Conservation (phyloP, 192 early-diverging fungal genomes). For the Dispira parvispora region DNA sequence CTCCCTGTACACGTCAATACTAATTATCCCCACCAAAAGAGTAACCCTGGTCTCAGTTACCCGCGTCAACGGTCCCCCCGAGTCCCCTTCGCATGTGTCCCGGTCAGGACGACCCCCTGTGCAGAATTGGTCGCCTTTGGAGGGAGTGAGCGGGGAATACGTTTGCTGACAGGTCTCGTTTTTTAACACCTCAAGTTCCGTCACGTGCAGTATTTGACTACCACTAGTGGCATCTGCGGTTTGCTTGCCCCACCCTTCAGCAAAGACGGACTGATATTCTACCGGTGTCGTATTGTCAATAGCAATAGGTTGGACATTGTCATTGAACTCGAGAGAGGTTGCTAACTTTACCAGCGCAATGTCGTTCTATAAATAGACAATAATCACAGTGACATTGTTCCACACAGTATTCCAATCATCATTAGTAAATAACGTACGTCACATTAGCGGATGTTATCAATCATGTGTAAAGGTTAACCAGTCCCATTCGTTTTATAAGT, state of each 20-base stretch:
- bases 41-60: slow-evolving; percentile 10
- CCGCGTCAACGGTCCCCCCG: slow-evolving; percentile 22
- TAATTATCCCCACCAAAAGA: slow-evolving; percentile 21
- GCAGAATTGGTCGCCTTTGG: slow-evolving; percentile 18
- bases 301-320: slow-evolving; percentile 13
- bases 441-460: not conserved
- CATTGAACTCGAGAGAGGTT: slow-evolving; percentile 11
- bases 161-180: slow-evolving; percentile 11
- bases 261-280: slow-evolving; percentile 14
- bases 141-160: slow-evolving; percentile 10
- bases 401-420: too few relatives aligned
- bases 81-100: slow-evolving; percentile 28
- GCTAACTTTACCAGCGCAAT: slow-evolving; percentile 21
- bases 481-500: not conserved
- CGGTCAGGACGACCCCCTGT: slow-evolving; percentile 20
- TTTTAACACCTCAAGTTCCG: slow-evolving; percentile 15
- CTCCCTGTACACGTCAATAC: slow-evolving; percentile 3
- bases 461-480: not conserved
- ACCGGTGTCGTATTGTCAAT: slow-evolving; percentile 16
- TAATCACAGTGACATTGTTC: too few relatives aligned
- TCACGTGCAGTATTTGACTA: slow-evolving; percentile 18
- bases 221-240: slow-evolving; percentile 13
- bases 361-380: slow-evolving; percentile 14
- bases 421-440: too few relatives aligned
- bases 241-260: slow-evolving; percentile 22